These are phyloP conservation scores for Ceratocystis lukuohia DNA, from an alignment of 2,329 filamentous ascomycete genomes.

Conservation along the genomic window DNA sequence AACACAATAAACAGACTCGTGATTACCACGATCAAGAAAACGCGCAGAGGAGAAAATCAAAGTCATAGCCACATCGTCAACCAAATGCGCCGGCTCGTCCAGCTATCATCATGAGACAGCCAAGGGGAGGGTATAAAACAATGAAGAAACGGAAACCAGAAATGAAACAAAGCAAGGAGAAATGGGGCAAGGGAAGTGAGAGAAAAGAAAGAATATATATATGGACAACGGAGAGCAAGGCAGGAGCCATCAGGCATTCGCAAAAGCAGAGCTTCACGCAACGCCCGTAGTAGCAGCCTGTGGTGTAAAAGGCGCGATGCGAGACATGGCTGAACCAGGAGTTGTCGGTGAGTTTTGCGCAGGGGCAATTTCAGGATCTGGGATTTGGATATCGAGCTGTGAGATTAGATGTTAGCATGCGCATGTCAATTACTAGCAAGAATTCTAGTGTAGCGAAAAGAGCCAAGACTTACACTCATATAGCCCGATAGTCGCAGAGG, in stretches of 20 bases:
- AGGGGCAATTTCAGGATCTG: slow-evolving; percentile 57
- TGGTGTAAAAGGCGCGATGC: slow-evolving; percentile 2
- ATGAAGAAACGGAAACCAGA: not conserved
- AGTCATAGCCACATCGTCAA: not conserved
- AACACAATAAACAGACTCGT: too few relatives aligned
- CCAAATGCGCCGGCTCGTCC: not conserved
- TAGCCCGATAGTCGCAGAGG: slow-evolving; percentile 73
- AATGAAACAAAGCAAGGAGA: not conserved
- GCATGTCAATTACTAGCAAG: not conserved
- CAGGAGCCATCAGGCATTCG: not conserved
- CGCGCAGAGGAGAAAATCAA: not conserved
- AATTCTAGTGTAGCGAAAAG: not conserved
- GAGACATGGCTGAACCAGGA: slow-evolving; percentile 23
- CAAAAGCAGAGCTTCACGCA: not conserved
- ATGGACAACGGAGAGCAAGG: not conserved
- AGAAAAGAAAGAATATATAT: not conserved
- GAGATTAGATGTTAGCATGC: not conserved
- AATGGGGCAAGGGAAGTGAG: not conserved
- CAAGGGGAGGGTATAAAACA: slow-evolving; percentile 4
- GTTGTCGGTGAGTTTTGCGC: slow-evolving; percentile 35
- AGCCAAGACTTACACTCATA: slow-evolving; percentile 50
- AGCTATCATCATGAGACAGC: not conserved
- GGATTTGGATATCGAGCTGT: slow-evolving; percentile 68
- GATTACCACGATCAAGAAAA: not conserved
- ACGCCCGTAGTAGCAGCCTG: not conserved